Evolutionary conservation across 768 basidiomycete species (phyloP), one percentile per base, ranked within the genome.

Genomic region (Tricholoma matsutake): DNA sequence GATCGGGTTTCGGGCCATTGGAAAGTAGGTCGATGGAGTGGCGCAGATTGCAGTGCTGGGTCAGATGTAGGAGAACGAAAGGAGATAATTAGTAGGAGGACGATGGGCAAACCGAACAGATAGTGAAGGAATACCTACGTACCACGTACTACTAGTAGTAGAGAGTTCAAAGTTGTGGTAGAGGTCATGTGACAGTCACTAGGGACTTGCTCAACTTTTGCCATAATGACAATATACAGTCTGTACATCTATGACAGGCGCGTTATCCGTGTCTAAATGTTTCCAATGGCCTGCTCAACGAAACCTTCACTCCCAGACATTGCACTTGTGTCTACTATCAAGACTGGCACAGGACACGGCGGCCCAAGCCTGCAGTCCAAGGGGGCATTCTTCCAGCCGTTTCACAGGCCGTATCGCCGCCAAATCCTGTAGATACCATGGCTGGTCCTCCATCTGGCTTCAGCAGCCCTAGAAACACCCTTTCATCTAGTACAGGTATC

Each of bases 281-380:
- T 20, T 56, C 52, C 20, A 41, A 64, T 61, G 25, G 20, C 49
- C 32, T 54, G 54, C 61, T 67, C 60, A 58, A 62, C 56, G 39
- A 22, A 55, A 41, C 32, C 32, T 57, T 34, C 29, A 11, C 54
- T 31, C 45, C 29, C 71, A 94, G 96, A 74, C 93, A 97, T 72
- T 95, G 96, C 74, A 83, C 83, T 18, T 94, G 92, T 69, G 84
- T 98, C 51, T 98, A 96, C 77, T 97, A 98, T 72, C 94, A 97
- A 65, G 93, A 96, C 72, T 96, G 94, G 92, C 89, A 96, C 67
- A 86, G 93, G 54, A 87, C 87, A 0, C 86, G 82, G 57, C 82
- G 87, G 32, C 86, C 88, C 31, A 88, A 86, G 72, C 82, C 84
- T 41, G 91, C 94, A 2, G 80, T 81, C 14, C 83, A 88, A 71